Evolutionary conservation across 148 eudicot genomes (phyloP), one percentile per base, ranked within the genome.

Genomic region (Vaccinium darrowii): DNA sequence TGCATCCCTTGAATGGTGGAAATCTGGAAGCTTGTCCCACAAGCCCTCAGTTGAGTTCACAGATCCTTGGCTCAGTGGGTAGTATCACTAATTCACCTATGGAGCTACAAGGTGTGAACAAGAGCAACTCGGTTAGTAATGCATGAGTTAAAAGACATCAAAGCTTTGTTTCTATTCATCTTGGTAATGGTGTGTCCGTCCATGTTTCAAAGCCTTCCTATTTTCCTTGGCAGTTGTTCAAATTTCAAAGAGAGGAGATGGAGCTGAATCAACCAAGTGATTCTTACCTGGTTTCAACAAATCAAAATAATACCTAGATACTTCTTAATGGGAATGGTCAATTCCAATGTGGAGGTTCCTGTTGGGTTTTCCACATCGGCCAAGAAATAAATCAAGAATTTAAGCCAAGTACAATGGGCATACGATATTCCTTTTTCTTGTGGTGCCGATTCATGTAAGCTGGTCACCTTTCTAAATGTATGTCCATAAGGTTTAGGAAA

Each of bases 11-110:
- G 36, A 33, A 33, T 33, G 36, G 36, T 33, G 36, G 36, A 33
- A 33, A 33, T 33, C 36, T 33, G 36, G 36, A 33, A 33, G 36
- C 36, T 33, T 33, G 36, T 33, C 36, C 36, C 21, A 91, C 93
- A 19, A 97, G 99, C 83, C 98, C 98, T 58, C 98, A 94, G 80
- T 83, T 93, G 87, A 97, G 99, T 87, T 97, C 99, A 11, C 99
- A 97, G 88, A 95, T 98, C 21, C 73, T 95, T 80, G 99, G 99
- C 78, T 95, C 98, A 7, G 98, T 97, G 23, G 94, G 95, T 82
- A 97, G 95, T 85, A 94, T 97, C 50, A 87, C 96, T 12, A 93
- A 97, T 86, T 95, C 98, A 65, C 90, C 98, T 1, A 91, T 94
- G 97, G 99, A 93, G 21, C 75, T 95, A 85, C 95, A 90, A 81